These are phyloP conservation scores for Rhododendron kiyosumense DNA, from an alignment of 148 eudicot species.

Conservation along the genomic window DNA sequence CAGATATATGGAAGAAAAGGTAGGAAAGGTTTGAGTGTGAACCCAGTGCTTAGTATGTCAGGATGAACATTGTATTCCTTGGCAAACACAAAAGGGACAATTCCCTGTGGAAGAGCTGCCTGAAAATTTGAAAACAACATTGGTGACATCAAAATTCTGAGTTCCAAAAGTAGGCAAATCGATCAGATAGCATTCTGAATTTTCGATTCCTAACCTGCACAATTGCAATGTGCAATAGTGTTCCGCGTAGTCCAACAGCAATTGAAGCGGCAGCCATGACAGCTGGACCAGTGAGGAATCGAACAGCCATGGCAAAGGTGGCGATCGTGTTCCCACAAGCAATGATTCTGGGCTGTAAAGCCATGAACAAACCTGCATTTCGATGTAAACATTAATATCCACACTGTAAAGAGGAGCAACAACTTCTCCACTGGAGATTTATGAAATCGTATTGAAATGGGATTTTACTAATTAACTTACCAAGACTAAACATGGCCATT, in stretches of 20 bases:
- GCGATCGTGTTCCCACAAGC: constrained; percentile 85
- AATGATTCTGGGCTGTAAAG: constrained; percentile 83
- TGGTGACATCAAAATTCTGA: not conserved
- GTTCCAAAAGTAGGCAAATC: not conserved
- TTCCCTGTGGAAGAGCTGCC: constrained; percentile 92
- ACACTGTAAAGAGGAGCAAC: not conserved
- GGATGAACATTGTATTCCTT: constrained; percentile 83
- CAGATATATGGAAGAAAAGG: not conserved
- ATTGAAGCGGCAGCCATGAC: constrained; percentile 86
- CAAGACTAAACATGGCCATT: constrained; percentile 97
- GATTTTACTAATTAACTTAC: constrained; percentile 31
- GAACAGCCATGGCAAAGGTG: constrained; percentile 76
- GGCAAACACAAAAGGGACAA: constrained; percentile 89
- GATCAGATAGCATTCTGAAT: not conserved
- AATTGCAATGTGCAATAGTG: constrained; percentile 68
- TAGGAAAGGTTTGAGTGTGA: not conserved
- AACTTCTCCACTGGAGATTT: not conserved
- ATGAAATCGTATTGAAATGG: not conserved
- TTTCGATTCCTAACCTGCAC: constrained; percentile 51
- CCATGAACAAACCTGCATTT: constrained; percentile 72
- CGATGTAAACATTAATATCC: not conserved
- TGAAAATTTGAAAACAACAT: constrained; percentile 18
- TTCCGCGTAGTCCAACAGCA: constrained; percentile 74
- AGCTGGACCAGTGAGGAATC: constrained; percentile 84
- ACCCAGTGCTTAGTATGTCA: constrained; percentile 83